Base-by-base conservation (phyloP, 768 basidiomycete genomes). In the Tylopilus vinaceipallidus region DNA sequence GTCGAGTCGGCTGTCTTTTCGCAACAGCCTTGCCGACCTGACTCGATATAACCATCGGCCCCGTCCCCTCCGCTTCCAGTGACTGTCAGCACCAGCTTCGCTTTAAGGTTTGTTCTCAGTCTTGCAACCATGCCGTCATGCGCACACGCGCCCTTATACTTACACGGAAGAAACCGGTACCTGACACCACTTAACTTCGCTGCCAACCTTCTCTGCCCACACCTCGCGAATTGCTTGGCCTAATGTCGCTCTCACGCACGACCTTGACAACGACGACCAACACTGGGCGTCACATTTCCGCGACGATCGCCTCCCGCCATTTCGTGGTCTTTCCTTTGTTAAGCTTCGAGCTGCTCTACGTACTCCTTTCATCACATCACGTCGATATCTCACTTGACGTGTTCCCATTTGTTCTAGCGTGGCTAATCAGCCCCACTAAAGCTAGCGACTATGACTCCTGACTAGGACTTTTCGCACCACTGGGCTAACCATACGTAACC, bases 151-250 rank as follows among this genome's bases (percentile, higher is more conserved):
- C 34, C 34, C 26, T 34, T 16, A 20, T 10, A 4, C 27, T 17
- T 4, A 16, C 33, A 0, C 57, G 60, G 60, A 56, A 53, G 29
- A 52, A 47, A 26, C 57, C 60, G 61, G 61, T 47, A 13, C 20
- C 34, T 61, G 42, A 22, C 35, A 33, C n/a, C 6, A 32, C 29
- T 27, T 50, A 27, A 12, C 44, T 24, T 47, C 14, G 22, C 22
- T 47, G 24, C 36, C 37, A 42, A 39, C 50, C 27, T n/a, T 22
- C 42, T 47, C 39, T 39, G 20, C 45, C 23, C 17, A n/a, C 12
- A 55, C 40, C 39, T 40, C 6, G 16, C 23, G 45, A 19, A 29
- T 24, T 6, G 5, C 37, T 33, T 22, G 1, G 24, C 20, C 35
- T 12, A 20, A 20, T 5, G 29, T 45, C 23, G 6, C 52, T 56